Percentiles rank a stretch among this genome's conserved stretches.
Conservation (phyloP, 2,329 filamentous ascomycete species). For the Penicillium vulpinum region DNA sequence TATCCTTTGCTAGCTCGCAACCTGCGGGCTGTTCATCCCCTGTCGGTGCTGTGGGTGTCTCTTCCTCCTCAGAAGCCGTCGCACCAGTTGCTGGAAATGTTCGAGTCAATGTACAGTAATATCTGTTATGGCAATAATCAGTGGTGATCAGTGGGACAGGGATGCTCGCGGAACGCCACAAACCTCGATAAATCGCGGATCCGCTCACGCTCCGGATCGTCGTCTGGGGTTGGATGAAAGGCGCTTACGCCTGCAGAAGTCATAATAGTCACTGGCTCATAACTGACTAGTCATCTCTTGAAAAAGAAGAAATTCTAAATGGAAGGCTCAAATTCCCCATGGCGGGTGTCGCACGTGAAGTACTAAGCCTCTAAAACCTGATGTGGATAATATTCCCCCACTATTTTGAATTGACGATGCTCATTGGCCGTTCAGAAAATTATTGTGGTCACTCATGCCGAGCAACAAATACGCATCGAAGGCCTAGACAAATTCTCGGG, state of each 20-base stretch:
- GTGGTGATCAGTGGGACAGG: neutral
- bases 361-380: neutral
- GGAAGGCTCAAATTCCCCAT: neutral
- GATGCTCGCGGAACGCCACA: neutral
- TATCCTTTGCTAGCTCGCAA: constrained; percentile 23
- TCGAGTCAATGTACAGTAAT: constrained; percentile 14
- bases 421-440: neutral
- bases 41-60: neutral
- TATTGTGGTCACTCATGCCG: neutral
- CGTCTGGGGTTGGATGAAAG: neutral
- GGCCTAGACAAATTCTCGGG: neutral
- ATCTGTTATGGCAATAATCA: constrained; percentile 9
- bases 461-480: neutral
- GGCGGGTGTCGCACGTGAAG: neutral
- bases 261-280: neutral
- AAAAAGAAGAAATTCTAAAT: neutral
- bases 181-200: constrained; percentile 23
- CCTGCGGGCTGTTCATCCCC: constrained; percentile 15
- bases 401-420: neutral
- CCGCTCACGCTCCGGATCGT: constrained; percentile 17
- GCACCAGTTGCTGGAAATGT: neutral
- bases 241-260: neutral
- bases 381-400: neutral
- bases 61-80: neutral
- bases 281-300: neutral